Evolutionary conservation across 768 basidiomycete genomes (phyloP).

Genomic region (Pleurotus citrinopileatus): DNA sequence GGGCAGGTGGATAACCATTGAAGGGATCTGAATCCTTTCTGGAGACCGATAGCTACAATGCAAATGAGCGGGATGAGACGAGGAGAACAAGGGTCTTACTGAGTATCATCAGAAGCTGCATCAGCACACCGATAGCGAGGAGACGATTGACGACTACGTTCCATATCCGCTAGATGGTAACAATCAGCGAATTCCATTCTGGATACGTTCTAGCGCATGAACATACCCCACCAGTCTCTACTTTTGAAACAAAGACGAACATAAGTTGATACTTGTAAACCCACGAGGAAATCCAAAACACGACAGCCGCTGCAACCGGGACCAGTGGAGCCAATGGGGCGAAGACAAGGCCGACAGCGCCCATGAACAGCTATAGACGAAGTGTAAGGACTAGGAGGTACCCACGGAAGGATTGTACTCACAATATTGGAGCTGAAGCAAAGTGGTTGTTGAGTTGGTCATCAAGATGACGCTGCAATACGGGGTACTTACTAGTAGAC

Average conservation of each 20-base stretch:
- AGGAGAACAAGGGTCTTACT: slow-evolving; percentile 50
- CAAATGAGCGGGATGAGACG: background rate
- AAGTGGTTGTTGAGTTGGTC: background rate
- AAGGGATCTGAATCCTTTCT: slow-evolving; percentile 68
- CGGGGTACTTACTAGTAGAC: slow-evolving; percentile 59
- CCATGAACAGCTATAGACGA: slow-evolving; percentile 61
- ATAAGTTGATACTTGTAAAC: slow-evolving; percentile 88
- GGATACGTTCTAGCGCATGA: slow-evolving; percentile 9
- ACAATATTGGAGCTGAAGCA: slow-evolving; percentile 25
- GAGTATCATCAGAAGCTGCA: slow-evolving; percentile 85
- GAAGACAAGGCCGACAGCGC: slow-evolving; percentile 73
- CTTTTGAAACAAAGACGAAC: slow-evolving; percentile 74
- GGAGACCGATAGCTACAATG: slow-evolving; percentile 76
- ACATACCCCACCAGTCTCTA: slow-evolving; percentile 86
- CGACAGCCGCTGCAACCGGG: slow-evolving; percentile 60
- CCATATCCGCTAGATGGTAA: slow-evolving; percentile 70
- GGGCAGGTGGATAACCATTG: slow-evolving; percentile 85
- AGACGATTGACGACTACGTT: slow-evolving; percentile 92
- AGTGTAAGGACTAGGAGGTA: background rate
- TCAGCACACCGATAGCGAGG: slow-evolving; percentile 71
- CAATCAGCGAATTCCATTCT: background rate
- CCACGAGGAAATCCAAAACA: slow-evolving; percentile 71
- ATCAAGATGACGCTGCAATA: slow-evolving; percentile 8
- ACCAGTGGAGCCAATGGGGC: slow-evolving; percentile 85
- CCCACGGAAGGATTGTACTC: slow-evolving; percentile 5